A percentile compares a stretch with the other conserved stretches of the same genome.
Evolutionary conservation across 2,329 filamentous ascomycete genomes (phyloP).

Genomic region (Aspergillus transmontanensis): DNA sequence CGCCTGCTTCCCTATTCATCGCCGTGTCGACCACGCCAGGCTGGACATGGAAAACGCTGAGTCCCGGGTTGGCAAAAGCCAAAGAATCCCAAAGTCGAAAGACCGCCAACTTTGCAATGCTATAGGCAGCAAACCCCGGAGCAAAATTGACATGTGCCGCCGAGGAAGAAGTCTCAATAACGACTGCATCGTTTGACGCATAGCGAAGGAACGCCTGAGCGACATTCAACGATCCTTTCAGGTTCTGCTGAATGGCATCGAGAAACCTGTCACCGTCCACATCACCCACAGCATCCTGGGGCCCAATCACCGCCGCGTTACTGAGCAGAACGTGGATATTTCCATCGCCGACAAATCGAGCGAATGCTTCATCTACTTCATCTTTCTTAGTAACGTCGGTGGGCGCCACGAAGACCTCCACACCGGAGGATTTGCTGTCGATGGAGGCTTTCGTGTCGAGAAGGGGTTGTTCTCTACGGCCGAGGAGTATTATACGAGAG

Average conservation of each 20-base stretch:
- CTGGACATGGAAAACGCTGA: conserved; percentile 21
- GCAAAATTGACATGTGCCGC: conserved; percentile 14
- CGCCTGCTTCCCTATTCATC: conserved; percentile 20
- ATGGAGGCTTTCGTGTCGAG: neutral
- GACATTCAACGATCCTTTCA: conserved; percentile 10
- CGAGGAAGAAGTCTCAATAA: conserved; percentile 13
- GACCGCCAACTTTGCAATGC: conserved; percentile 18
- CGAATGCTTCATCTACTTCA: conserved; percentile 13
- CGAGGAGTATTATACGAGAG: conserved; percentile 47
- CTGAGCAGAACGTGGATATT: conserved; percentile 16
- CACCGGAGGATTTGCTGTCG: neutral
- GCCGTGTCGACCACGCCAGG: conserved; percentile 21
- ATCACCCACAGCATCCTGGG: conserved; percentile 12
- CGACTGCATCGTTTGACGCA: conserved; percentile 10
- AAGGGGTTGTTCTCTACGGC: conserved; percentile 40
- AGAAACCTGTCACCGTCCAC: conserved; percentile 13
- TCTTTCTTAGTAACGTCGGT: neutral
- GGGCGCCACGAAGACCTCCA: neutral
- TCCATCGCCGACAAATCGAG: neutral
- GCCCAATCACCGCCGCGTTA: conserved; percentile 14
- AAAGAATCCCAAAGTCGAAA: conserved; percentile 15
- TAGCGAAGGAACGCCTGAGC: conserved; percentile 12
- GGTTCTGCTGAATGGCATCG: conserved; percentile 11
- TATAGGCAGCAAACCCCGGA: conserved; percentile 17
- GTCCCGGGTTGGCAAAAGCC: conserved; percentile 16